Percentiles rank a stretch among this genome's conserved stretches.
Evolutionary conservation across 106 monocot species (phyloP).

Genomic region (Platanthera zijinensis): DNA sequence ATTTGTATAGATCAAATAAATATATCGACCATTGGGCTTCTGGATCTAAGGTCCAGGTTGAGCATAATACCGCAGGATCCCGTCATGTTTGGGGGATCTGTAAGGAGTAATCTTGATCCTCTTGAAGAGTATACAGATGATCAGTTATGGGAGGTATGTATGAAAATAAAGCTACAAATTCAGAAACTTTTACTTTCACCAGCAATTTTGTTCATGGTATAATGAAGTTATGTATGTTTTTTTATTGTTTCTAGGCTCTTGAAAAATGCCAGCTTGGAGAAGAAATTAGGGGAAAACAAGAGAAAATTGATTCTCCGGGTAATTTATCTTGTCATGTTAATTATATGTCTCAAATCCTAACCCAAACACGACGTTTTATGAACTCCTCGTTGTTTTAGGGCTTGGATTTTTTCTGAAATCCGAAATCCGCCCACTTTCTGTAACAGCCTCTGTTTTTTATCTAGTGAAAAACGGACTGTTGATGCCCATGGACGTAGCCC

Average conservation of each 20-base stretch:
- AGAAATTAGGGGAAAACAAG: conserved; percentile 1
- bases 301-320: conserved; percentile 4
- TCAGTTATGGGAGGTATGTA: conserved; percentile 30
- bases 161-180: background rate
- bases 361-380: background rate
- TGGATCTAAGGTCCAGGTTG: conserved; percentile 14
- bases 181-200: too few species aligned
- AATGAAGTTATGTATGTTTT: background rate
- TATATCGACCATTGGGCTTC: conserved; percentile 16
- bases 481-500: too few species aligned
- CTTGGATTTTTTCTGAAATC: too few species aligned
- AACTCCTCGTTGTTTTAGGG: too few species aligned
- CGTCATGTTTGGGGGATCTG: conserved; percentile 21
- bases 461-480: too few species aligned
- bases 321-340: background rate
- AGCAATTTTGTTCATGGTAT: background rate
- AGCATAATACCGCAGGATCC: conserved; percentile 29
- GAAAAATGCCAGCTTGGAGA: conserved; percentile 4
- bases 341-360: background rate
- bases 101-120: conserved; percentile 26
- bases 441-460: too few species aligned
- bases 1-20: conserved; percentile 17
- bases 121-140: conserved; percentile 22
- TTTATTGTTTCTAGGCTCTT: background rate
- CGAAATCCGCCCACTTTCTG: too few species aligned